These are phyloP conservation scores for Psidium friedrichsthalianum DNA, from an alignment of 345 rosid species.

Conservation along the genomic window DNA sequence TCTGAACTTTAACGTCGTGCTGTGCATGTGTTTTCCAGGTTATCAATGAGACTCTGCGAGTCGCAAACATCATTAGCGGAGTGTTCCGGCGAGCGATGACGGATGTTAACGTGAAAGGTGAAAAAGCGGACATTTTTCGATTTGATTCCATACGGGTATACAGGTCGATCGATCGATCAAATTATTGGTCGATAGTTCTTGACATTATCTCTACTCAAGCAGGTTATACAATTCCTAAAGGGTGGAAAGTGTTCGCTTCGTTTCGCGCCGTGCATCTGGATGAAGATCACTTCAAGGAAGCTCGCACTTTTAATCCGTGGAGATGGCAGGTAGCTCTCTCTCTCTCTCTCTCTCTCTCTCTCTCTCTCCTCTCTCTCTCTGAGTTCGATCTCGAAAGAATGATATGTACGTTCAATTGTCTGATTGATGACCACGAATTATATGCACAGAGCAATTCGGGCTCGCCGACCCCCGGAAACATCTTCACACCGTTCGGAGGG, in stretches of 20 bases:
- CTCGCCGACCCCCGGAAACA: not conserved
- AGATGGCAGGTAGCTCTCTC: slow-evolving; percentile 8
- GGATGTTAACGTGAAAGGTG: slow-evolving; percentile 74
- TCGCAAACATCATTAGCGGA: slow-evolving; percentile 91
- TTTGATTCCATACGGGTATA: not conserved
- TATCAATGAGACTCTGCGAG: slow-evolving; percentile 79
- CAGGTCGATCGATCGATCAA: not conserved
- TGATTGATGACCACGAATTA: not conserved
- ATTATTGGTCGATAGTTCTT: not conserved
- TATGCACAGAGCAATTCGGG: not conserved
- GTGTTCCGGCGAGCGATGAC: slow-evolving; percentile 72
- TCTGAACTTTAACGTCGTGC: not conserved
- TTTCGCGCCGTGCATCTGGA: slow-evolving; percentile 91
- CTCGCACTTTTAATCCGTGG: slow-evolving; percentile 96
- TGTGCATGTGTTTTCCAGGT: slow-evolving; percentile 30
- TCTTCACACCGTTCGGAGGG: slow-evolving; percentile 14
- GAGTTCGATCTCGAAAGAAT: not conserved
- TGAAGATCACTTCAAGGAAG: slow-evolving; percentile 69
- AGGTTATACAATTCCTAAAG: slow-evolving; percentile 89
- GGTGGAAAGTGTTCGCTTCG: slow-evolving; percentile 94
- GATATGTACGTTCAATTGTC: no score
- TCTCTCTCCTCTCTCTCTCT: no score
- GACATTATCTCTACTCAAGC: not conserved
- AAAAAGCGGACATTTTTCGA: not conserved
- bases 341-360: not conserved